A percentile compares a stretch with the other conserved stretches of the same genome.
phyloP scores from a whole-genome alignment of 177 flowering plant genomes.

The Telopea speciosissima region DNA sequence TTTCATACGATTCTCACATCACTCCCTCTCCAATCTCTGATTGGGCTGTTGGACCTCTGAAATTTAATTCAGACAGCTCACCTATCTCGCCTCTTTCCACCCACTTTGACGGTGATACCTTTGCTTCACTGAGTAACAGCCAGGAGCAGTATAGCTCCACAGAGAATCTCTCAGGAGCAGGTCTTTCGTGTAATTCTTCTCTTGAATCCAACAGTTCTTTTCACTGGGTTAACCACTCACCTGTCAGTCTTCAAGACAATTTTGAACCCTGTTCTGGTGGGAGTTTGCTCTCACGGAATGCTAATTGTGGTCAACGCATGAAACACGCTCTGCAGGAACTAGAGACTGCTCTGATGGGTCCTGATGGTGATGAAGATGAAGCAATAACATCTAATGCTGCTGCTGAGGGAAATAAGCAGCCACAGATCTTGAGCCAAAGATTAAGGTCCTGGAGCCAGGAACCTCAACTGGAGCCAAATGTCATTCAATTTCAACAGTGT shows the following conservation, averaged over 20 bases:
- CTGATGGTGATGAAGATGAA: conserved; percentile 35
- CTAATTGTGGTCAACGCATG: conserved; percentile 28
- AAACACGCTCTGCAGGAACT: conserved; percentile 41
- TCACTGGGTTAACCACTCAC: conserved; percentile 22
- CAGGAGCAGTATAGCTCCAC: conserved; percentile 54
- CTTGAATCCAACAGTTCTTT: conserved; percentile 36
- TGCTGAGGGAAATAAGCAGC: conserved; percentile 19
- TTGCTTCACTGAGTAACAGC: conserved; percentile 43
- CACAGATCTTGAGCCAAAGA: conserved; percentile 23
- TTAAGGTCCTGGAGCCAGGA: conserved; percentile 27
- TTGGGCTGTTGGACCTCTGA: conserved; percentile 34
- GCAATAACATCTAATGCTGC: conserved; percentile 19
- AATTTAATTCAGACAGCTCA: conserved; percentile 45
- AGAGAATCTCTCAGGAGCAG: conserved; percentile 37
- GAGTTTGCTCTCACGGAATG: conserved; percentile 22
- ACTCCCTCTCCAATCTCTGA: conserved; percentile 30
- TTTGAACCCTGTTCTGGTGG: conserved; percentile 13
- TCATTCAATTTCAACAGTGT: conserved; percentile 27
- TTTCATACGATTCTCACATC: conserved; percentile 38
- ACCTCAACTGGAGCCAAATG: conserved; percentile 14
- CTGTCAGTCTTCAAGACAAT: conserved; percentile 17
- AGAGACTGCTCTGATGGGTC: conserved; percentile 58
- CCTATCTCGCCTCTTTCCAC: conserved; percentile 56
- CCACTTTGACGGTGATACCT: conserved; percentile 42
- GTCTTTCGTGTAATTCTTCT: conserved; percentile 43